Evolutionary conservation across 73 alveolate genomes (phyloP), one percentile per base, ranked within the genome.

Genomic region (Uronychia setigera): DNA sequence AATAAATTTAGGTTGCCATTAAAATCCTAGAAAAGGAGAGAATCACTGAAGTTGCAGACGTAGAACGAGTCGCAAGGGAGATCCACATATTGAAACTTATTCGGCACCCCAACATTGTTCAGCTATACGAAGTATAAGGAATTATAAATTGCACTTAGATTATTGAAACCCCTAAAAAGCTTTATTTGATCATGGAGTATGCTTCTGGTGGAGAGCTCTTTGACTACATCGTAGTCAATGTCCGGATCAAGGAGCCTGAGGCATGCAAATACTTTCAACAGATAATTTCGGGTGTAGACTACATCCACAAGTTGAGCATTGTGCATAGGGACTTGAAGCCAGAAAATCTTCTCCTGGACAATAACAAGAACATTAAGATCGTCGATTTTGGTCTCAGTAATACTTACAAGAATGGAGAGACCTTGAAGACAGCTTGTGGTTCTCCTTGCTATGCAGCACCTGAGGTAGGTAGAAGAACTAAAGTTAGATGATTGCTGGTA

Each of bases 391-490:
- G 90, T 0, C 35, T 83, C 58, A 75, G 85, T 34, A 83, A 83
- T 75, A 57, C 60, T 27, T 83, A 83, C 32, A 25, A 29, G 32
- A n/a, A 29, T 1, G 33, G 60, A 27, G 33, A 74, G 26, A 11
- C 91, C 75, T 83, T 95, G 57, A 91, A 95, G 80, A 93, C 98
- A 29, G 77, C 94, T 30, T 93, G 98, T 79, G 98, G 98, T 0
- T 93, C 97, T 1, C 97, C 98, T 30, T 88, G 92, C 83, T 95
- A 95, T 78, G 98, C 98, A 19, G 98, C 98, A 29, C 98, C 98
- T 0, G 98, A 95, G 83, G 94, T 95, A 46, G n/a, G n/a, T n/a
- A 5, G 67, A 46, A 5, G 5, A 28, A 30, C 90, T 83, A 0
- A 33, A 76, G 9, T 33, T 79, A 1, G 31, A 32, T 29, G 46